Conservation (phyloP, 129 eudicot species). For the Arctium minus region DNA sequence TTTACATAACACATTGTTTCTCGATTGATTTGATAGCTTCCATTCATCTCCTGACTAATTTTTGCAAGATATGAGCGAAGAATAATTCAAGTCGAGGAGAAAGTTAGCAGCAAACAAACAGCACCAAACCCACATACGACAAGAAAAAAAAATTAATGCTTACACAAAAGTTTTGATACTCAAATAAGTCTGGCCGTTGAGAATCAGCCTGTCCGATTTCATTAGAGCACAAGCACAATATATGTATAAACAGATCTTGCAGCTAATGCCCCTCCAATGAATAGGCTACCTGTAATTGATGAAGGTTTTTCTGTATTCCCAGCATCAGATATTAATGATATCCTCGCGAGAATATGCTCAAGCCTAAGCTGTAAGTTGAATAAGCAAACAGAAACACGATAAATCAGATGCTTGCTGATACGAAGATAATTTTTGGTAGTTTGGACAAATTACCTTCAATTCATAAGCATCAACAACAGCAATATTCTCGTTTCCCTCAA, state of each 20-base stretch:
- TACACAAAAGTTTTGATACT: slow-evolving; percentile 76
- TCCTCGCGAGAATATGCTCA: slow-evolving; percentile 94
- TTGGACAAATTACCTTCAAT: slow-evolving; percentile 57
- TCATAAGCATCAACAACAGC: slow-evolving; percentile 91
- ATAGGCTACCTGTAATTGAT: slow-evolving; percentile 42
- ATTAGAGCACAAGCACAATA: slow-evolving; percentile 87
- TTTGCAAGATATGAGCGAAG: neutral
- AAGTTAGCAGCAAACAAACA: neutral
- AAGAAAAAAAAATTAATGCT: slow-evolving; percentile 20
- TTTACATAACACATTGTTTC: too few relatives aligned
- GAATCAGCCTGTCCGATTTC: slow-evolving; percentile 97
- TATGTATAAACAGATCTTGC: slow-evolving; percentile 90
- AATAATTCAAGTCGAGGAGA: neutral
- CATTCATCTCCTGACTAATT: neutral
- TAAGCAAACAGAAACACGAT: slow-evolving; percentile 2
- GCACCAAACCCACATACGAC: neutral
- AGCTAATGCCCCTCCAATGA: slow-evolving; percentile 95
- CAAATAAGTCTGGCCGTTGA: slow-evolving; percentile 72
- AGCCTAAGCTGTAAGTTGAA: slow-evolving; percentile 75
- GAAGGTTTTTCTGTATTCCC: slow-evolving; percentile 95
- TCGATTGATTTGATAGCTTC: neutral
- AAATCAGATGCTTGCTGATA: slow-evolving; percentile 2
- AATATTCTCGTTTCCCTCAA: slow-evolving; percentile 81
- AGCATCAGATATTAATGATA: slow-evolving; percentile 88
- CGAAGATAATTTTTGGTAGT: neutral